Conservation (phyloP, 2,329 filamentous ascomycete genomes). For the Leptographium lundbergii region DNA sequence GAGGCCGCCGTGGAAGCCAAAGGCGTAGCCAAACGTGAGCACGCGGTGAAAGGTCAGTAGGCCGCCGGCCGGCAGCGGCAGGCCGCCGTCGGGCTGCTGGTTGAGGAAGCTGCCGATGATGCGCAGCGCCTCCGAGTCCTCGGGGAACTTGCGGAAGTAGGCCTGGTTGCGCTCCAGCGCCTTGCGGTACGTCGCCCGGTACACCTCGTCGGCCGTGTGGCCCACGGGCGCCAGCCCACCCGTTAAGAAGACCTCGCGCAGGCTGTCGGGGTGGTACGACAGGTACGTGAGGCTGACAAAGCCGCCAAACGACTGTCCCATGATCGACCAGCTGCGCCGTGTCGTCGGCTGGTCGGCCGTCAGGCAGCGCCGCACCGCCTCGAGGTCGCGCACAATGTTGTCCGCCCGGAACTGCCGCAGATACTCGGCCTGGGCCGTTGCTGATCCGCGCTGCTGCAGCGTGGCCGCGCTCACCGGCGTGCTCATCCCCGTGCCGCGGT, state of each 20-base stretch:
- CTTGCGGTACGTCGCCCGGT: slow-evolving; percentile 57
- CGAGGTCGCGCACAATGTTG: slow-evolving; percentile 78
- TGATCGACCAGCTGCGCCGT: slow-evolving; percentile 66
- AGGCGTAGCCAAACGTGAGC: slow-evolving; percentile 61
- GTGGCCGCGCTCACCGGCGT: slow-evolving; percentile 65
- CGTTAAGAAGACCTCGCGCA: slow-evolving; percentile 73
- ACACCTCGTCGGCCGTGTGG: slow-evolving; percentile 60
- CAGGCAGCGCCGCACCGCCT: slow-evolving; percentile 67
- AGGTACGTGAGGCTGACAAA: slow-evolving; percentile 79
- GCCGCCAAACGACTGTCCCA: slow-evolving; percentile 87
- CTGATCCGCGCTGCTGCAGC: slow-evolving; percentile 49
- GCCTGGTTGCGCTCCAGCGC: slow-evolving; percentile 58
- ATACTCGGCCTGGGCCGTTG: slow-evolving; percentile 62
- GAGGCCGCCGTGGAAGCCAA: slow-evolving; percentile 69
- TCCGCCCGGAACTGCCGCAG: slow-evolving; percentile 79
- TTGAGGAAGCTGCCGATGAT: slow-evolving; percentile 53
- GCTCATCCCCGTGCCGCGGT: slow-evolving; percentile 78
- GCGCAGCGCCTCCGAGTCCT: slow-evolving; percentile 59
- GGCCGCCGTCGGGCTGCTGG: slow-evolving; percentile 33
- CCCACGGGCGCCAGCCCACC: slow-evolving; percentile 74
- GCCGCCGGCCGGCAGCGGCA: slow-evolving; percentile 61
- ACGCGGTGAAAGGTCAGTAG: slow-evolving; percentile 61
- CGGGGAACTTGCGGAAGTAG: slow-evolving; percentile 78
- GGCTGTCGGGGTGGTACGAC: slow-evolving; percentile 61
- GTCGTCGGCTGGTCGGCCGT: slow-evolving; percentile 49